Percentiles rank a stretch among this genome's conserved stretches.
phyloP scores from a whole-genome alignment of 192 early-diverging fungal species.

The Backusella liffmaniae region DNA sequence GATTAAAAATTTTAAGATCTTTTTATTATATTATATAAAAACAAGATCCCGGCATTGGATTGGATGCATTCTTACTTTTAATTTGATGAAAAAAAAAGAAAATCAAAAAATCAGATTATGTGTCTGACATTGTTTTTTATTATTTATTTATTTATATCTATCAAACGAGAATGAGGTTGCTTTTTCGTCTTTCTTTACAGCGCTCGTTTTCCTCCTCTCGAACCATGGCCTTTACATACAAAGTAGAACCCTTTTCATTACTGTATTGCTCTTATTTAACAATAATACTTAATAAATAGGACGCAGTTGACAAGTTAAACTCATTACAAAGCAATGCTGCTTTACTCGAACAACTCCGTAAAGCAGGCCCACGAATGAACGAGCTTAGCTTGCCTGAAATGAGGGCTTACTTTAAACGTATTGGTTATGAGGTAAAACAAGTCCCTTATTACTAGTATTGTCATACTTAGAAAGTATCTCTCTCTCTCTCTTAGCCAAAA shows the following conservation, averaged over 20 bases:
- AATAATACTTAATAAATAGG: constrained; percentile 40
- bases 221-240: constrained; percentile 23
- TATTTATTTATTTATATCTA: background rate
- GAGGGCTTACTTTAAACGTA: constrained; percentile 56
- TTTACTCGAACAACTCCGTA: constrained; percentile 66
- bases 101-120: background rate
- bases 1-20: background rate
- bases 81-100: constrained; percentile 2
- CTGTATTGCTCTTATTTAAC: too few species aligned
- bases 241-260: background rate
- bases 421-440: constrained; percentile 69
- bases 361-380: constrained; percentile 62
- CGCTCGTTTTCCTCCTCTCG: background rate
- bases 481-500: constrained; percentile 30
- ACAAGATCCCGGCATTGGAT: background rate
- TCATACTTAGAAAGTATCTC: constrained; percentile 28
- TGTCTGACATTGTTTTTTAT: background rate
- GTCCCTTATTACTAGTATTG: constrained; percentile 8
- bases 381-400: constrained; percentile 65
- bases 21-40: background rate
- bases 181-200: constrained; percentile 8
- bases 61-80: background rate
- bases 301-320: constrained; percentile 80
- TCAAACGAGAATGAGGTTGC: background rate
- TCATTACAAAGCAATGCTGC: constrained; percentile 84